These are phyloP conservation scores for Gossypium stocksii DNA, from an alignment of 345 rosid genomes.

Conservation along the genomic window DNA sequence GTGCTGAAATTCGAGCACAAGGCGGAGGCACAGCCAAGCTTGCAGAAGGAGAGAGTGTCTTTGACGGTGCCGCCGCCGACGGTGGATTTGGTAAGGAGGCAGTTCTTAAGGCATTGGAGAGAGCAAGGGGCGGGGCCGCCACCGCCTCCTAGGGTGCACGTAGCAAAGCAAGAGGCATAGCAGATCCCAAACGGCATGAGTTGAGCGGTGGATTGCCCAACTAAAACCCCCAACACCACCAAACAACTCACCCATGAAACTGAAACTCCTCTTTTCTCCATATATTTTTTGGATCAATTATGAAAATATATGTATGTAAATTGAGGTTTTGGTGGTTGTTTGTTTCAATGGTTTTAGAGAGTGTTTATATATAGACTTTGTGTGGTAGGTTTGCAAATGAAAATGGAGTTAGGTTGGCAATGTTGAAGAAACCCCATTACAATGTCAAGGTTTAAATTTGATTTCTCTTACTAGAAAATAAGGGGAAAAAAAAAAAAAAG, in stretches of 20 bases:
- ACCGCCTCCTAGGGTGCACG: conserved; percentile 21
- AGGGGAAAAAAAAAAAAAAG: neutral
- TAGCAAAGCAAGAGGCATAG: conserved; percentile 32
- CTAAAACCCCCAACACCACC: conserved; percentile 19
- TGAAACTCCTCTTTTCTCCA: neutral
- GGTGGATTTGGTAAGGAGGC: conserved; percentile 11
- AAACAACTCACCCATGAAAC: conserved; percentile 6
- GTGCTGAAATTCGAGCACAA: conserved; percentile 41
- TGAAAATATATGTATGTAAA: too few relatives aligned
- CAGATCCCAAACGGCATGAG: conserved; percentile 10
- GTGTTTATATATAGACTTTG: neutral
- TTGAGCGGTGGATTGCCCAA: conserved; percentile 8
- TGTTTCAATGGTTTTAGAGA: neutral
- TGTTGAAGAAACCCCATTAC: neutral
- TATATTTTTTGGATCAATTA: neutral
- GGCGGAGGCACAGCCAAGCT: conserved; percentile 43
- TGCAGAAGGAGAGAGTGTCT: conserved; percentile 30
- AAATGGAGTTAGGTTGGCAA: neutral
- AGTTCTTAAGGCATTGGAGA: conserved; percentile 33
- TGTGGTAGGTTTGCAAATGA: neutral
- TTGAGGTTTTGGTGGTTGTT: neutral
- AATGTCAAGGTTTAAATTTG: neutral
- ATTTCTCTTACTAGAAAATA: too few relatives aligned
- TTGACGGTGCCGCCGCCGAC: neutral
- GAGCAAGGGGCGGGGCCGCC: conserved; percentile 16